Base-by-base conservation (phyloP, 345 rosid species). In the Clarkia xantiana region DNA sequence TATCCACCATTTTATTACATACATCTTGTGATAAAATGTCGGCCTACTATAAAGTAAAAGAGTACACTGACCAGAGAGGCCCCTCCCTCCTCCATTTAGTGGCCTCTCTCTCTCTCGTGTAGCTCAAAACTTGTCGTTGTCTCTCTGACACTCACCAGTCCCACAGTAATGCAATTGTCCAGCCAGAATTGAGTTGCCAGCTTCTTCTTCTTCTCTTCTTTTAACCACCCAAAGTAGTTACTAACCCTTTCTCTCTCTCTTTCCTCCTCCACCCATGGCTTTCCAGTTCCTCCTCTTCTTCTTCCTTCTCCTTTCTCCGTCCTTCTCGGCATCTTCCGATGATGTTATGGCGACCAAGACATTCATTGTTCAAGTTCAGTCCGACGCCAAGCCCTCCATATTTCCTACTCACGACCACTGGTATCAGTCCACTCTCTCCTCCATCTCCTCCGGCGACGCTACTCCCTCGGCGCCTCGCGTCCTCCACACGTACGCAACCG, bases 331-430 rank as follows among this genome's bases (percentile, higher is more conserved):
- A 5, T 29, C 36, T 29, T 29, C 36, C 7, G 36, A 29, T 1
- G 40, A 13, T 39, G 39, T 11, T 15, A 20, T 1, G 42, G 42
- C 0, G 61, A 54, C 42, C 47, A 48, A 39, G 65, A 79, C 91
- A 53, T 76, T 66, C 76, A 76, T 82, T 8, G 60, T 82, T 45
- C 68, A 63, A 53, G 73, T 82, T 29, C 66, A 72, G 49, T 46
- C 38, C 15, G 62, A 59, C 51, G 79, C 77, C 11, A 91, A 91
- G 54, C 98, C 98, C 6, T 74, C 94, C 61, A 61, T 86, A 59
- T 91, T 86, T 71, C 79, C 87, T 3, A 70, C 90, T 2, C 96
- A 86, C 68, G 66, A 64, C 59, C 89, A 76, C 77, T 91, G 98
- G 98, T 91, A 91, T 70, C 57, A 73, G 1, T 79, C 91, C 18